These are phyloP conservation scores for Carpinus viminea DNA, from an alignment of 306 rosid species.

Conservation along the genomic window DNA sequence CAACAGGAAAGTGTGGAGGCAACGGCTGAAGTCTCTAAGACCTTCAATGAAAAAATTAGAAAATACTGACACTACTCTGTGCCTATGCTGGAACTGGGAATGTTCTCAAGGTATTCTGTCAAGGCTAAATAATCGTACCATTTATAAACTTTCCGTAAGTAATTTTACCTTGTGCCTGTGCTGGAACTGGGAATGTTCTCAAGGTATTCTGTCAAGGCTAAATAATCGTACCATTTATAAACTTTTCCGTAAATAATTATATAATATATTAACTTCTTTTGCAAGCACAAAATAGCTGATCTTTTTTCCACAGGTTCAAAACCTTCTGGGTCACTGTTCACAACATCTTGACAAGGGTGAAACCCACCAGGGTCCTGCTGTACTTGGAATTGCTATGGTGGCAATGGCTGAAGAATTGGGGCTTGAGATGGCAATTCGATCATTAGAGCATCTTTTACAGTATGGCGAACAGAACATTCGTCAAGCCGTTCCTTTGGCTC, in stretches of 20 bases:
- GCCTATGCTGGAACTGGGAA: slow-evolving; percentile 99
- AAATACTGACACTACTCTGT: slow-evolving; percentile 88
- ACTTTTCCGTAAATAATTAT: background rate
- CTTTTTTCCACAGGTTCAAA: slow-evolving; percentile 68
- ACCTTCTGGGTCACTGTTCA: slow-evolving; percentile 94
- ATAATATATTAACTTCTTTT: slow-evolving; percentile 13
- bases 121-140: background rate
- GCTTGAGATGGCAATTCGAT: slow-evolving; percentile 95
- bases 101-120: slow-evolving; percentile 72
- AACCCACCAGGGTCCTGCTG: slow-evolving; percentile 98
- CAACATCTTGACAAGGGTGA: slow-evolving; percentile 98
- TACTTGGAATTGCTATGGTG: slow-evolving; percentile 98
- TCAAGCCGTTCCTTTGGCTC: slow-evolving; percentile 94
- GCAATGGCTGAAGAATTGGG: slow-evolving; percentile 99
- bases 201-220: slow-evolving; percentile 46
- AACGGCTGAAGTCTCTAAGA: slow-evolving; percentile 95
- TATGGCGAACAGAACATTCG: slow-evolving; percentile 99
- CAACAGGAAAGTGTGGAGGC: slow-evolving; percentile 93
- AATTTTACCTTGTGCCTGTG: too few species aligned
- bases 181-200: slow-evolving; percentile 92
- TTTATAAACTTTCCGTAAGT: background rate
- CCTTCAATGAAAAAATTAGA: slow-evolving; percentile 89
- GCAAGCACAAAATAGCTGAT: slow-evolving; percentile 25
- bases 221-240: background rate
- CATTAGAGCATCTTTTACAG: slow-evolving; percentile 95